phyloP scores from a whole-genome alignment of 805 yeast species.

The Zygoascus tannicola region DNA sequence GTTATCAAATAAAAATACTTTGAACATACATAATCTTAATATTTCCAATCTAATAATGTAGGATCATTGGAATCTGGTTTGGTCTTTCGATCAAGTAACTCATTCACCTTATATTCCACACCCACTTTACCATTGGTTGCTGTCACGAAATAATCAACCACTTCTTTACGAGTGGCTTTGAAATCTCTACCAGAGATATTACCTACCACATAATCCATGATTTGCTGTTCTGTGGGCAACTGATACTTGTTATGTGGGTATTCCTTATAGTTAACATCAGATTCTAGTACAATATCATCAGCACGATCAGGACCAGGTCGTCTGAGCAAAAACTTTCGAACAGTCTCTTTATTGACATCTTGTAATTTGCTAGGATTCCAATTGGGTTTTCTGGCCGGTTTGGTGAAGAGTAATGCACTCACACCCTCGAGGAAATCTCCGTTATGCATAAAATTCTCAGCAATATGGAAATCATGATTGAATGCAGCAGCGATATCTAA shows the following conservation, averaged over 20 bases:
- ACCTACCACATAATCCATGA: slow-evolving; percentile 61
- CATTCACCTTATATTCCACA: slow-evolving; percentile 48
- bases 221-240: slow-evolving; percentile 61
- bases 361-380: slow-evolving; percentile 38
- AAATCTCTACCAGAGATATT: slow-evolving; percentile 56
- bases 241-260: slow-evolving; percentile 61
- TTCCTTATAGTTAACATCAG: slow-evolving; percentile 35
- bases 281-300: slow-evolving; percentile 26
- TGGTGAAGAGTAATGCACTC: slow-evolving; percentile 38
- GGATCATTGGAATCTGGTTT: slow-evolving; percentile 35
- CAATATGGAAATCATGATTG: slow-evolving; percentile 63
- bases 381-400: slow-evolving; percentile 44
- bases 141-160: slow-evolving; percentile 49
- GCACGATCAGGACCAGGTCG: slow-evolving; percentile 22
- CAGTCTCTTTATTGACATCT: slow-evolving; percentile 28
- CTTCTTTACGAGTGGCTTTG: slow-evolving; percentile 61
- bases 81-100: slow-evolving; percentile 52
- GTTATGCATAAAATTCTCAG: slow-evolving; percentile 60
- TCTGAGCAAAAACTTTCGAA: slow-evolving; percentile 20
- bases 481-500: slow-evolving; percentile 58
- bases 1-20: not conserved
- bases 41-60: slow-evolving; percentile 41
- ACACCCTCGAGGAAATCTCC: slow-evolving; percentile 45
- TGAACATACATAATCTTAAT: no score
- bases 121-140: slow-evolving; percentile 46